phyloP scores from a whole-genome alignment of 495 filamentous ascomycete genomes.

The Penicillium salamii region DNA sequence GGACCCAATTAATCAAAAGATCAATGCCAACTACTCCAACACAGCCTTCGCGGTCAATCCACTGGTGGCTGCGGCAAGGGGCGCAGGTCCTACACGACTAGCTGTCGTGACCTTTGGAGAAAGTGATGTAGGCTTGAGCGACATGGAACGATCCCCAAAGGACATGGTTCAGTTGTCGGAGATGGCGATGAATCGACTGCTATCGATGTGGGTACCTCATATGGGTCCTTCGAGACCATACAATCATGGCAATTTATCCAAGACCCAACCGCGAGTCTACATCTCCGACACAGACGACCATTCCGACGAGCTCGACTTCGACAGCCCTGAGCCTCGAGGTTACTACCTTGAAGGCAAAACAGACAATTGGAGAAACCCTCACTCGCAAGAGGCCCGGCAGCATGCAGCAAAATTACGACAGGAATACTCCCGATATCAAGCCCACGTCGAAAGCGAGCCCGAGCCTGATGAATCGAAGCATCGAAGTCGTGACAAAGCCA shows the following conservation, averaged over 20 bases:
- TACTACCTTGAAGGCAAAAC: constrained; percentile 38
- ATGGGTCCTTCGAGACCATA: constrained; percentile 6
- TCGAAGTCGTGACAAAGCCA: constrained; percentile 2
- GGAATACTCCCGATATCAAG: constrained; percentile 33
- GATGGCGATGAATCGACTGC: constrained; percentile 33
- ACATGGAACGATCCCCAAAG: constrained; percentile 37
- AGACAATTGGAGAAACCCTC: constrained; percentile 31
- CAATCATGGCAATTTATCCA: constrained; percentile 2
- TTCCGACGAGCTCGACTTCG: constrained; percentile 24
- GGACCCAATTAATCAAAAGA: constrained; percentile 28
- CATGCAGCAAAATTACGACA: constrained; percentile 23
- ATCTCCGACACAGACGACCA: constrained; percentile 27
- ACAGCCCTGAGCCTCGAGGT: constrained; percentile 25
- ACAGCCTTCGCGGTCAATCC: constrained; percentile 13
- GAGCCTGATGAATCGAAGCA: constrained; percentile 22
- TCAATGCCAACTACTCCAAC: constrained; percentile 16
- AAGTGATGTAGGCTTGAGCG: constrained; percentile 31
- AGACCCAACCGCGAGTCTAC: constrained; percentile 11
- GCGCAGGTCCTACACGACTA: constrained; percentile 26
- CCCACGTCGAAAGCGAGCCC: constrained; percentile 39
- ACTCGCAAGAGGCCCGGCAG: constrained; percentile 29
- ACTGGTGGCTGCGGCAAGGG: constrained; percentile 11
- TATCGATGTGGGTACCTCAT: constrained; percentile 32
- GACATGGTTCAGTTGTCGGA: constrained; percentile 39
- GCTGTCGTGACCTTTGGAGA: constrained; percentile 28